A percentile compares a stretch with the other conserved stretches of the same genome.
phyloP scores from a whole-genome alignment of 148 eudicot genomes.

The Rhododendron mucronatum region DNA sequence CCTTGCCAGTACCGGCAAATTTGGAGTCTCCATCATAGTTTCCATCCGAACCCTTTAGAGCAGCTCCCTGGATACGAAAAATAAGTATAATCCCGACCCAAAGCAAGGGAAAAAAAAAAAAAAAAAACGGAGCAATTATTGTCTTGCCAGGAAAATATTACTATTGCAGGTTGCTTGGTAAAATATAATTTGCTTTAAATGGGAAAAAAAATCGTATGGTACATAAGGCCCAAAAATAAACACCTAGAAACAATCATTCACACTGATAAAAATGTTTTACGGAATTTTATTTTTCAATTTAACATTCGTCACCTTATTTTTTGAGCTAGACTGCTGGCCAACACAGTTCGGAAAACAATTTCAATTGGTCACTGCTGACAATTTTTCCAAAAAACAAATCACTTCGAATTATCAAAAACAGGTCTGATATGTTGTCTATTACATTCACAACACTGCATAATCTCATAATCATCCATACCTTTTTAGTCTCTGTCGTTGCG shows the following conservation, averaged over 20 bases:
- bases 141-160: background rate
- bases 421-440: background rate
- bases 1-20: conserved; percentile 61
- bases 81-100: background rate
- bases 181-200: background rate
- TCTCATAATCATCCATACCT: conserved; percentile 23
- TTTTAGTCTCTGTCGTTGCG: conserved; percentile 76
- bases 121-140: background rate
- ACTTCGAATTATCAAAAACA: background rate
- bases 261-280: background rate
- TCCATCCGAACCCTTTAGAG: conserved; percentile 36
- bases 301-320: background rate
- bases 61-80: conserved; percentile 37
- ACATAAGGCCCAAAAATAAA: background rate
- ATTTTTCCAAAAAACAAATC: background rate
- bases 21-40: conserved; percentile 44
- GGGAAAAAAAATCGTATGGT: background rate
- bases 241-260: background rate
- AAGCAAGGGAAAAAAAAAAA: background rate
- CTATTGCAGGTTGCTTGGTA: background rate
- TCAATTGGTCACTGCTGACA: background rate
- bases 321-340: background rate
- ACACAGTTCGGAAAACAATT: background rate
- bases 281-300: background rate
- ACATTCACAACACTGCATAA: background rate